Percentiles rank a stretch among this genome's conserved stretches.
Conservation (phyloP, 1,139 yeast species). For the Nakaseomyces bracarensis region DNA sequence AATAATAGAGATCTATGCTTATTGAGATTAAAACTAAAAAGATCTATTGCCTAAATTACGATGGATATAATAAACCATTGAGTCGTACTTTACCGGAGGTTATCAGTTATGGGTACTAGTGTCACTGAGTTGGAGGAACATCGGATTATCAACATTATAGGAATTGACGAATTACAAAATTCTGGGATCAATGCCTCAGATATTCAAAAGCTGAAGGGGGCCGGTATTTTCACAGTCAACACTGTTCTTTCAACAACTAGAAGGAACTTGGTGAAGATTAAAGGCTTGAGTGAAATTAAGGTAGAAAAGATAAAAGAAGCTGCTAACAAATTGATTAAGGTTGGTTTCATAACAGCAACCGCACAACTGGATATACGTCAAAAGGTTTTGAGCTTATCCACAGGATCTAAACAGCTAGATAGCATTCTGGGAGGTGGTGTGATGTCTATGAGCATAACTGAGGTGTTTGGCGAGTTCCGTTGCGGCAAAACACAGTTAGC, state of each 20-base stretch:
- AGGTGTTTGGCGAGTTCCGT: slow-evolving; percentile 56
- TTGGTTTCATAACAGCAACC: slow-evolving; percentile 49
- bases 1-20: no score
- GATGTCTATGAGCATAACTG: slow-evolving; percentile 54
- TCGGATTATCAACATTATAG: slow-evolving; percentile 26
- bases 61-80: no score
- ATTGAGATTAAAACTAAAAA: no score
- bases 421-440: slow-evolving; percentile 51
- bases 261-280: slow-evolving; percentile 44
- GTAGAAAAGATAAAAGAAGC: slow-evolving; percentile 59
- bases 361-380: slow-evolving; percentile 44
- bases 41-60: no score
- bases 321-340: slow-evolving; percentile 42
- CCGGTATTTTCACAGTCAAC: slow-evolving; percentile 48
- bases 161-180: slow-evolving; percentile 47
- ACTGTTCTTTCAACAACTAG: slow-evolving; percentile 48
- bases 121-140: slow-evolving; percentile 15
- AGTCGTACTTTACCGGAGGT: no score
- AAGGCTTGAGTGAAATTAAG: slow-evolving; percentile 50
- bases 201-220: slow-evolving; percentile 43
- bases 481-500: slow-evolving; percentile 57
- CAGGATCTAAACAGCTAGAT: slow-evolving; percentile 49
- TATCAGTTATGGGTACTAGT: slow-evolving; percentile 18
- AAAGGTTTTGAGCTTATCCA: slow-evolving; percentile 41
- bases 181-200: slow-evolving; percentile 54